Conservation (phyloP, 2,329 filamentous ascomycete species). For the Sordariomycetes sp. region DNA sequence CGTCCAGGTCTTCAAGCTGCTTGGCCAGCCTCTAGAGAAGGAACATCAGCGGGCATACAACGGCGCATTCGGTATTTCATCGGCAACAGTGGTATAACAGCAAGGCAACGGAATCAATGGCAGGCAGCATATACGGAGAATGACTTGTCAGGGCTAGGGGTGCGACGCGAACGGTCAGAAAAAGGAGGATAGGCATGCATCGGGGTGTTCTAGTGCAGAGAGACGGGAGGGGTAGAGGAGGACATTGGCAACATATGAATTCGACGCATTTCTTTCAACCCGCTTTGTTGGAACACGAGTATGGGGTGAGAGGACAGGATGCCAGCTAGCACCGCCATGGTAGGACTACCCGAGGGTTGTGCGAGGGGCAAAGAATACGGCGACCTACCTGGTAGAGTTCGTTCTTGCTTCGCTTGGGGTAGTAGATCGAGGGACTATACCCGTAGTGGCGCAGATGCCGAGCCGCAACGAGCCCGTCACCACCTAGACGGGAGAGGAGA, state of each 20-base stretch:
- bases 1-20: constrained; percentile 71
- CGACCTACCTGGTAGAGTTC: constrained; percentile 71
- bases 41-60: constrained; percentile 80
- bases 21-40: constrained; percentile 59
- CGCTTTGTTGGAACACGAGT: not conserved
- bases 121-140: not conserved
- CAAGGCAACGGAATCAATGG: not conserved
- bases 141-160: not conserved
- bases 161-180: not conserved
- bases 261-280: not conserved
- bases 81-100: not conserved
- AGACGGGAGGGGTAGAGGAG: not conserved
- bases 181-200: not conserved
- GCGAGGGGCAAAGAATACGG: constrained; percentile 3
- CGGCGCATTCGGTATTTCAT: not conserved
- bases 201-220: not conserved
- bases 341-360: not conserved
- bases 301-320: too few relatives aligned
- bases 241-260: not conserved
- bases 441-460: constrained; percentile 87
- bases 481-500: constrained; percentile 42
- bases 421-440: constrained; percentile 81
- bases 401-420: constrained; percentile 84
- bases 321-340: not conserved
- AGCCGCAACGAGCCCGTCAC: constrained; percentile 89